phyloP scores from a whole-genome alignment of 345 rosid genomes.

The Eutrema japonicum region DNA sequence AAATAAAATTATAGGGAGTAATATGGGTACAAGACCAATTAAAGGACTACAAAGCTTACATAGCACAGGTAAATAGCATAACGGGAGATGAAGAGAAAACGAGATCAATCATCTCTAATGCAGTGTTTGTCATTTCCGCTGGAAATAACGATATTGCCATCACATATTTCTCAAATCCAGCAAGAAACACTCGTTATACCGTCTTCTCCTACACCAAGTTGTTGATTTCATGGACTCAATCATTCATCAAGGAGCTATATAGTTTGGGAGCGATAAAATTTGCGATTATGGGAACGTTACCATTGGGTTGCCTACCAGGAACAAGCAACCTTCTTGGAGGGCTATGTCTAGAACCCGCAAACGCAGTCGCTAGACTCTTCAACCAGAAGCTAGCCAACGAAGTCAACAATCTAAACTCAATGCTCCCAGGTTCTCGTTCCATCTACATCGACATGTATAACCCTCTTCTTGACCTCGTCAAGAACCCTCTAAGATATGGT shows the following conservation, averaged over 20 bases:
- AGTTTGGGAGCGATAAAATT: constrained; percentile 38
- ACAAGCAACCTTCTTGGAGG: constrained; percentile 2
- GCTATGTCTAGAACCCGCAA: constrained; percentile 22
- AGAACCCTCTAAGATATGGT: constrained; percentile 23
- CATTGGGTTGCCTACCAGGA: constrained; percentile 43
- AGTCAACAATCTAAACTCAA: constrained; percentile 31
- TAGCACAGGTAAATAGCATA: constrained; percentile 41
- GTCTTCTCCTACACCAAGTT: constrained; percentile 53
- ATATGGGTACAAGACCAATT: constrained; percentile 60
- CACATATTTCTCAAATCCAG: constrained; percentile 45
- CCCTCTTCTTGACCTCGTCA: constrained; percentile 24
- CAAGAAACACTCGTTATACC: constrained; percentile 43
- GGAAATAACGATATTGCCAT: constrained; percentile 71
- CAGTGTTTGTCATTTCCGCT: constrained; percentile 47
- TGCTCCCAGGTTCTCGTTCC: constrained; percentile 31
- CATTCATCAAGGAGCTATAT: constrained; percentile 47
- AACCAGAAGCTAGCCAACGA: constrained; percentile 22
- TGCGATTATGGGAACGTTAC: constrained; percentile 36
- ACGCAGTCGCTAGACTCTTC: constrained; percentile 25
- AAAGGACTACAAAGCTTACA: constrained; percentile 55
- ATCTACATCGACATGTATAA: constrained; percentile 33
- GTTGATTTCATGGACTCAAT: constrained; percentile 42
- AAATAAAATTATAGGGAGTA: constrained; percentile 44
- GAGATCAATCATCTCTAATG: constrained; percentile 45
- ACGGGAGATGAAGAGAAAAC: constrained; percentile 56